A percentile compares a stretch with the other conserved stretches of the same genome.
Conservation (phyloP, 345 rosid genomes). For the Populus alba region DNA sequence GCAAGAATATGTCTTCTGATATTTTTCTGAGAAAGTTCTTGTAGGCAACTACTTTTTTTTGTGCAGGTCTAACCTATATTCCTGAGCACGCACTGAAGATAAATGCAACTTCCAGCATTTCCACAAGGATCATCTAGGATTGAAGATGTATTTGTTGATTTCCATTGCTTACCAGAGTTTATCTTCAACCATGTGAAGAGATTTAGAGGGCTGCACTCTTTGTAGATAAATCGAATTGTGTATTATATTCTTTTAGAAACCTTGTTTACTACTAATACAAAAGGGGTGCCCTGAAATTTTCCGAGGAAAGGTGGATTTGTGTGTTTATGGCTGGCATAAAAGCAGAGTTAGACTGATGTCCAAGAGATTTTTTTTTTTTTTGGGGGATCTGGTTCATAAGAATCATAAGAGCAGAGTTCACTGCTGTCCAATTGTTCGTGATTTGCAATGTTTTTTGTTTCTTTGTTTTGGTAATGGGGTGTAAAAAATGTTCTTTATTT, state of each 20-base stretch:
- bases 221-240: conserved; percentile 16
- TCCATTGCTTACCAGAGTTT: not conserved
- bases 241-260: not conserved
- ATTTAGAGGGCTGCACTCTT: conserved; percentile 1
- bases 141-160: not conserved
- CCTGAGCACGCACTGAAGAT: conserved; percentile 90
- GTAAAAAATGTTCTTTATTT: too few relatives aligned
- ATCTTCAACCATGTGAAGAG: not conserved
- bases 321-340: too few relatives aligned
- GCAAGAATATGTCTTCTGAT: not conserved
- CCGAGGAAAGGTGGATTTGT: too few relatives aligned
- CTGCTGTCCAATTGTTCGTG: too few relatives aligned
- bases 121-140: conserved; percentile 50
- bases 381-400: too few relatives aligned
- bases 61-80: conserved; percentile 75
- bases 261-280: too few relatives aligned
- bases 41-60: not conserved
- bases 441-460: too few relatives aligned
- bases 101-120: conserved; percentile 86
- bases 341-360: too few relatives aligned
- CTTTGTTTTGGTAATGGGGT: too few relatives aligned
- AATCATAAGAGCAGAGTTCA: too few relatives aligned
- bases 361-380: too few relatives aligned
- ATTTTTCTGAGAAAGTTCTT: conserved; percentile 1
- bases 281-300: too few relatives aligned